phyloP scores from a whole-genome alignment of 805 yeast genomes.

The Candida sakaeoensis region DNA sequence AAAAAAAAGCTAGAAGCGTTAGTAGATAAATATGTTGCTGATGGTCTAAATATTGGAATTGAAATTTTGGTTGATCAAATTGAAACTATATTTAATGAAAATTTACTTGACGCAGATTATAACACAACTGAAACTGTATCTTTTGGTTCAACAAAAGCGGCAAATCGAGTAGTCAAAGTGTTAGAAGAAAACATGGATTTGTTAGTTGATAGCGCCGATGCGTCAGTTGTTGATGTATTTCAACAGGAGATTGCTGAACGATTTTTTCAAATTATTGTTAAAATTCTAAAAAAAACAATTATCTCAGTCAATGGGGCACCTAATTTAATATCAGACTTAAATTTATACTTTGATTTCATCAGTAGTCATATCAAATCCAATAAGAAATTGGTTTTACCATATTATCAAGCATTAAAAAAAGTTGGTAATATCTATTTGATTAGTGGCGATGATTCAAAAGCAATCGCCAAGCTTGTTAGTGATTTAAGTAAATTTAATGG shows the following conservation, averaged over 20 bases:
- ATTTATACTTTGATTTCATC: slow-evolving; percentile 72
- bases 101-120: slow-evolving; percentile 52
- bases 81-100: slow-evolving; percentile 53
- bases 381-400: slow-evolving; percentile 67
- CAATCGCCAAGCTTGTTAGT: slow-evolving; percentile 76
- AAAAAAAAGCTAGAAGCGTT: slow-evolving; percentile 78
- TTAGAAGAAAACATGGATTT: slow-evolving; percentile 69
- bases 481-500: slow-evolving; percentile 87
- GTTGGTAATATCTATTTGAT: slow-evolving; percentile 83
- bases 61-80: slow-evolving; percentile 83
- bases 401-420: slow-evolving; percentile 75
- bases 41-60: slow-evolving; percentile 88
- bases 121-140: slow-evolving; percentile 23
- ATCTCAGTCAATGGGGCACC: slow-evolving; percentile 83
- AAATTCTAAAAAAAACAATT: slow-evolving; percentile 65
- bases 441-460: slow-evolving; percentile 68
- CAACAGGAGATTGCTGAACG: slow-evolving; percentile 92
- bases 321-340: slow-evolving; percentile 75
- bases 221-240: slow-evolving; percentile 83
- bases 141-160: slow-evolving; percentile 55
- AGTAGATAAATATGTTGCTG: slow-evolving; percentile 87
- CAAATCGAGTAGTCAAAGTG: slow-evolving; percentile 56
- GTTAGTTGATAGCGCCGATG: slow-evolving; percentile 79
- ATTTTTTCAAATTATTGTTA: slow-evolving; percentile 71
- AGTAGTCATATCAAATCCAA: slow-evolving; percentile 44